phyloP scores from a whole-genome alignment of 78 protist species.

The Creolimax fragrantissima region DNA sequence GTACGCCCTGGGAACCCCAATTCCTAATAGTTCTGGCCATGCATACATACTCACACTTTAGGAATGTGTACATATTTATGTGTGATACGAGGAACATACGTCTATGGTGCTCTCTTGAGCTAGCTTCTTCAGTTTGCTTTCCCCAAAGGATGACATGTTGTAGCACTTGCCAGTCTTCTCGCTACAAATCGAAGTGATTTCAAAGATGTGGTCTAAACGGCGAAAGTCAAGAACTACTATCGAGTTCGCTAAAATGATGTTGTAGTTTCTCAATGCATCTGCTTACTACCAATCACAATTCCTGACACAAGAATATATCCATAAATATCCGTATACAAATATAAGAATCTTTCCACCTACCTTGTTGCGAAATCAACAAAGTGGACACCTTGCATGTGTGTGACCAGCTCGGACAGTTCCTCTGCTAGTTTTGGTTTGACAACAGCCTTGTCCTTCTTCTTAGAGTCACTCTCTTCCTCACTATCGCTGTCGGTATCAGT shows the following conservation, averaged over 20 bases:
- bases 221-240: no score
- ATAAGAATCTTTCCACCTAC: no score
- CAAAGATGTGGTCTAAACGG: no score
- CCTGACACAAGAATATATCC: neutral
- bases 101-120: neutral
- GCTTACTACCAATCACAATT: no score
- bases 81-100: no score
- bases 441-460: neutral
- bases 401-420: slow-evolving; percentile 16
- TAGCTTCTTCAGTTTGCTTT: neutral
- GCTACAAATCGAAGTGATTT: no score
- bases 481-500: neutral
- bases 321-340: neutral
- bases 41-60: no score
- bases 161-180: neutral
- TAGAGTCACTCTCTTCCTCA: neutral
- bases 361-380: neutral
- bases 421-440: neutral
- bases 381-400: neutral
- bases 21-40: no score
- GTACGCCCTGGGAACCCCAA: no score
- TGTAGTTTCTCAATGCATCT: no score
- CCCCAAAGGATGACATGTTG: slow-evolving; percentile 16
- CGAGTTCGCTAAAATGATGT: no score
- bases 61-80: no score